Evolutionary conservation across 441 rosid species (phyloP), one percentile per base, ranked within the genome.

Genomic region (Biscutella auriculata): DNA sequence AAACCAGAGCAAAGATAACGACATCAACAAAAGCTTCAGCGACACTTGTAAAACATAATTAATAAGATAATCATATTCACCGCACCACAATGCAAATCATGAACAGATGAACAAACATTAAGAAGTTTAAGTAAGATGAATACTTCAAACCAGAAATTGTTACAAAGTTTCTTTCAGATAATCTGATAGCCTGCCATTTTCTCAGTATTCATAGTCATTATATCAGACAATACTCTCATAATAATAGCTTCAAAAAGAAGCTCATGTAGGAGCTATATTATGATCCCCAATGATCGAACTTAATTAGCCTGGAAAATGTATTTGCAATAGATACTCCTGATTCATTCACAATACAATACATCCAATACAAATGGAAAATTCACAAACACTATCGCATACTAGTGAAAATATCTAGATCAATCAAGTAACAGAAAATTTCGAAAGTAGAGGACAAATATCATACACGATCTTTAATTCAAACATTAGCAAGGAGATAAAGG

Each of bases 271-370:
- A 29, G 27, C 32, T 37, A 35, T 23, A 11, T 16, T 6, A 41
- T 41, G 43, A 62, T 30, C 58, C 4, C 10, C 29, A 45, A 63
- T 46, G 49, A 64, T 55, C 41, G 6, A 30, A 50, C 48, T 8
- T 9, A 48, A 39, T 17, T 12, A 44, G 19, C 12, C 32, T 4
- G 8, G 13, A 47, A 39, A 42, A 13, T 30, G 9, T 30, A 33
- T 52, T 6, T 30, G 9, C 13, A 29, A 26, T 13, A 1, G 19
- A n/a, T 4, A 48, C 34, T 32, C 48, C 43, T 33, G 11, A 39
- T 28, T 3, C 11, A 45, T 34, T 16, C 37, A 11, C 44, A 53
- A 10, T 6, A 14, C 26, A 45, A n/a, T n/a, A n/a, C n/a, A n/a
- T 6, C 12, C 15, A 45, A 26, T n/a, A n/a, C n/a, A n/a, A n/a